phyloP scores from a whole-genome alignment of 495 filamentous ascomycete species.

The Baudoinia panamericana region DNA sequence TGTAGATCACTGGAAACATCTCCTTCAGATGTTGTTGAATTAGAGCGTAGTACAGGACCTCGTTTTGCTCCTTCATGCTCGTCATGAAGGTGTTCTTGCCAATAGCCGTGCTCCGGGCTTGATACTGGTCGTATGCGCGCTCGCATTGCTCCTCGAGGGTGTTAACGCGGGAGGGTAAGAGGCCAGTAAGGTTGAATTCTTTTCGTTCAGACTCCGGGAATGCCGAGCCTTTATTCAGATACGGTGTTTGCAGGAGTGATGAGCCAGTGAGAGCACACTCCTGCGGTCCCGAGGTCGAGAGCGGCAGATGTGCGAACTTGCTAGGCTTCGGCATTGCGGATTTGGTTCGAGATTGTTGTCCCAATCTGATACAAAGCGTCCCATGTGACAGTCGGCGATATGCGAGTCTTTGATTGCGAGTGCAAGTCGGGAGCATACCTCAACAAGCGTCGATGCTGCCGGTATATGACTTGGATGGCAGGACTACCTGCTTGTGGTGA shows the following conservation, averaged over 20 bases:
- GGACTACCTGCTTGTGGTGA: no score
- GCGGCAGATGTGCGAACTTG: constrained; percentile 47
- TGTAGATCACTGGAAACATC: constrained; percentile 83
- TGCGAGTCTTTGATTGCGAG: no score
- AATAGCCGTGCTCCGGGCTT: constrained; percentile 31
- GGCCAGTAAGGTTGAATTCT: constrained; percentile 54
- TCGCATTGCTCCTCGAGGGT: constrained; percentile 68
- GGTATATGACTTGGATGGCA: no score
- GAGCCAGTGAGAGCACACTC: constrained; percentile 38
- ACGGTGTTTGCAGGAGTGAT: constrained; percentile 51
- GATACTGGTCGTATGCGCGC: constrained; percentile 72
- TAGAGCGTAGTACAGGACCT: constrained; percentile 61
- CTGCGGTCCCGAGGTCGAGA: constrained; percentile 50
- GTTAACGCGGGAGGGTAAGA: constrained; percentile 60
- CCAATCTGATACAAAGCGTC: no score
- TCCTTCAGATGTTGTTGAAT: constrained; percentile 59
- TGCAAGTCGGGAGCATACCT: no score
- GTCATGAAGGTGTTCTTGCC: constrained; percentile 76
- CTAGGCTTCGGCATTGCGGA: constrained; percentile 4
- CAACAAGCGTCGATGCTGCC: no score
- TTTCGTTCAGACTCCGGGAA: constrained; percentile 56
- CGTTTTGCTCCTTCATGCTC: constrained; percentile 69
- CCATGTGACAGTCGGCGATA: no score
- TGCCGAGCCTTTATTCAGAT: constrained; percentile 75
- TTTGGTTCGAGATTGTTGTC: no score